Conservation (phyloP, 208 protist genomes). For the Trypanosomatidae sp. region DNA sequence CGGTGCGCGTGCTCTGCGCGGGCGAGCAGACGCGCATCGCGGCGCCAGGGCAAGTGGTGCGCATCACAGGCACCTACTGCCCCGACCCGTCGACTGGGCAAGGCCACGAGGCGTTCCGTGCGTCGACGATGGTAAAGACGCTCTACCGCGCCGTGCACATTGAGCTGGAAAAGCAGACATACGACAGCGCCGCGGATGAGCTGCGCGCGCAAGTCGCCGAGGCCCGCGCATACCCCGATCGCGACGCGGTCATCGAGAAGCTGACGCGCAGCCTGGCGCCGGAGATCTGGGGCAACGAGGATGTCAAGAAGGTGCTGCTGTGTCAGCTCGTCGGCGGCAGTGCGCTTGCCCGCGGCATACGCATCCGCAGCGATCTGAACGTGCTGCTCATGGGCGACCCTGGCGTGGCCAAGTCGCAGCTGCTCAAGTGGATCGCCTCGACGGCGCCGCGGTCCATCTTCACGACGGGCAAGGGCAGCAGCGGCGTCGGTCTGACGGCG, state of each 20-base stretch:
- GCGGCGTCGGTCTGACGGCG: slow-evolving; percentile 98
- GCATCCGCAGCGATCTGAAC: slow-evolving; percentile 96
- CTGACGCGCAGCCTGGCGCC: slow-evolving; percentile 93
- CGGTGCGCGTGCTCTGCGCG: slow-evolving; percentile 75
- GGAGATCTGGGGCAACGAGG: slow-evolving; percentile 96
- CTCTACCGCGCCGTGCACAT: slow-evolving; percentile 59
- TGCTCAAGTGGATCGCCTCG: slow-evolving; percentile 97
- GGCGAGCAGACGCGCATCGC: slow-evolving; percentile 72
- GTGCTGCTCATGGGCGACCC: slow-evolving; percentile 99
- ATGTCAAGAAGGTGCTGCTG: slow-evolving; percentile 97
- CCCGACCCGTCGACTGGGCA: slow-evolving; percentile 75
- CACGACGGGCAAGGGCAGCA: slow-evolving; percentile 97
- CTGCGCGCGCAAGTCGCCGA: slow-evolving; percentile 48
- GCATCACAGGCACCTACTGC: slow-evolving; percentile 70
- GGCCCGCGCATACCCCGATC: slow-evolving; percentile 62
- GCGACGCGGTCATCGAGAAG: slow-evolving; percentile 92
- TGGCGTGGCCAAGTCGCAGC: slow-evolving; percentile 97
- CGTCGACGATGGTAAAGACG: slow-evolving; percentile 81
- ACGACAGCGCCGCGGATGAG: slow-evolving; percentile 65
- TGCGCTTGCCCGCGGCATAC: slow-evolving; percentile 92
- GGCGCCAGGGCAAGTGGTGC: slow-evolving; percentile 66
- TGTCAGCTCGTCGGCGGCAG: slow-evolving; percentile 98
- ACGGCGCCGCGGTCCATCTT: slow-evolving; percentile 96
- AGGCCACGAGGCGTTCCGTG: slow-evolving; percentile 66
- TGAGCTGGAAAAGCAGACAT: slow-evolving; percentile 77